These are phyloP conservation scores for Canna indica DNA, from an alignment of 176 grass and related monocot genomes.

Conservation along the genomic window DNA sequence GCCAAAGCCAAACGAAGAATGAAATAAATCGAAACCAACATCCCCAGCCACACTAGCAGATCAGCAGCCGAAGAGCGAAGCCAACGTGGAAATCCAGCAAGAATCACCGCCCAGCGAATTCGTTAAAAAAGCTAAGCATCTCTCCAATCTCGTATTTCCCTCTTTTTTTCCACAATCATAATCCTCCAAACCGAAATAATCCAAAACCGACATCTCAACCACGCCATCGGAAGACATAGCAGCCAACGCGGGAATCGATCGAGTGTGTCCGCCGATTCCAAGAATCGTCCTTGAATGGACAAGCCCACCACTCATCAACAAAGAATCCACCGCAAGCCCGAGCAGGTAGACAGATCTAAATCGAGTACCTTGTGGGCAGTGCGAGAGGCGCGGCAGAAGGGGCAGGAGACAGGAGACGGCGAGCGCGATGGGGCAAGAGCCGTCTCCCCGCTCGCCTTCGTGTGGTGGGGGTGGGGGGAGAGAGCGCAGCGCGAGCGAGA, in stretches of 20 bases:
- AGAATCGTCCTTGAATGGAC: not conserved
- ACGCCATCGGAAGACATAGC: not conserved
- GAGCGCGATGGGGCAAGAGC: not conserved
- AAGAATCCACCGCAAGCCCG: not conserved
- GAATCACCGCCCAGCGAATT: not conserved
- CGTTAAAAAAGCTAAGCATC: not conserved
- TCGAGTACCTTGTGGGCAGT: not conserved
- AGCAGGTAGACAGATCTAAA: not conserved
- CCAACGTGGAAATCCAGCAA: not conserved
- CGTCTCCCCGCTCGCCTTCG: not conserved
- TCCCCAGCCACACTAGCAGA: not conserved
- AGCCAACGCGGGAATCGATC: not conserved
- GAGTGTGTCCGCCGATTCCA: not conserved
- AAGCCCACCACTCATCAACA: not conserved
- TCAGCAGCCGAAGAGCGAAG: not conserved
- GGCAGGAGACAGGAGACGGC: conserved; percentile 1
- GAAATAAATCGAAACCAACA: not conserved
- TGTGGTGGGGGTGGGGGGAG: too few relatives aligned
- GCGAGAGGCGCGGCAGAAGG: not conserved
- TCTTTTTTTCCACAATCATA: not conserved
- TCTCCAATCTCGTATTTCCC: not conserved
- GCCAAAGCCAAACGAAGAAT: not conserved
- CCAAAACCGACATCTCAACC: not conserved
- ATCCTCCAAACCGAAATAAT: not conserved
- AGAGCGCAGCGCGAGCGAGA: not conserved